These are phyloP conservation scores for Monosporascus sp. DNA, from an alignment of 2,329 filamentous ascomycete genomes.

Conservation along the genomic window DNA sequence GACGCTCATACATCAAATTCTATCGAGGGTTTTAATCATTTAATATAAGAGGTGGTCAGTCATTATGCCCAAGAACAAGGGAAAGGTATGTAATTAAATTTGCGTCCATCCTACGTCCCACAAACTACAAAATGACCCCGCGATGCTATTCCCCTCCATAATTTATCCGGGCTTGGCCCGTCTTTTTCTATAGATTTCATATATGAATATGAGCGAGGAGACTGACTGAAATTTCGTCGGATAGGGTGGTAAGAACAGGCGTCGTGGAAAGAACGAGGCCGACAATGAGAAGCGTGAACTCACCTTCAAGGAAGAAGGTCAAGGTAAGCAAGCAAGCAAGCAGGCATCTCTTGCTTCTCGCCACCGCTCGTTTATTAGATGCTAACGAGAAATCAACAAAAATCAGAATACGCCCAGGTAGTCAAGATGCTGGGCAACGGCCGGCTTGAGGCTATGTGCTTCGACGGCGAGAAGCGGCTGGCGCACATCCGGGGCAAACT, in stretches of 20 bases:
- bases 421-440: slow-evolving; percentile 96
- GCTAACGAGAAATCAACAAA: neutral
- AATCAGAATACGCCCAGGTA: slow-evolving; percentile 60
- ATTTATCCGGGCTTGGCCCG: slow-evolving; percentile 12
- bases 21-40: neutral
- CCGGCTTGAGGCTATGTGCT: slow-evolving; percentile 86
- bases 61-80: slow-evolving; percentile 98
- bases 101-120: slow-evolving; percentile 5
- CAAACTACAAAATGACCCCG: neutral
- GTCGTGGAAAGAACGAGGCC: slow-evolving; percentile 98
- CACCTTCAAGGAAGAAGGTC: slow-evolving; percentile 97
- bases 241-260: slow-evolving; percentile 96
- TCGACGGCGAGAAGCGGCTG: slow-evolving; percentile 82
- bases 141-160: slow-evolving; percentile 4
- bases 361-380: neutral
- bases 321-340: slow-evolving; percentile 46
- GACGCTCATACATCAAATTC: neutral
- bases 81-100: slow-evolving; percentile 66
- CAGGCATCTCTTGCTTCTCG: neutral
- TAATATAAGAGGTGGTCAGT: slow-evolving; percentile 16
- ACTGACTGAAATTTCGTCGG: slow-evolving; percentile 23
- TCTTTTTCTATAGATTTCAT: neutral
- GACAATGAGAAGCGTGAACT: slow-evolving; percentile 99
- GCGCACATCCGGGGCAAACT: slow-evolving; percentile 91
- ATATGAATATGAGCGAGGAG: slow-evolving; percentile 5